Evolutionary conservation across 2,329 filamentous ascomycete species (phyloP).

Genomic region (Fusarium anthophilum): DNA sequence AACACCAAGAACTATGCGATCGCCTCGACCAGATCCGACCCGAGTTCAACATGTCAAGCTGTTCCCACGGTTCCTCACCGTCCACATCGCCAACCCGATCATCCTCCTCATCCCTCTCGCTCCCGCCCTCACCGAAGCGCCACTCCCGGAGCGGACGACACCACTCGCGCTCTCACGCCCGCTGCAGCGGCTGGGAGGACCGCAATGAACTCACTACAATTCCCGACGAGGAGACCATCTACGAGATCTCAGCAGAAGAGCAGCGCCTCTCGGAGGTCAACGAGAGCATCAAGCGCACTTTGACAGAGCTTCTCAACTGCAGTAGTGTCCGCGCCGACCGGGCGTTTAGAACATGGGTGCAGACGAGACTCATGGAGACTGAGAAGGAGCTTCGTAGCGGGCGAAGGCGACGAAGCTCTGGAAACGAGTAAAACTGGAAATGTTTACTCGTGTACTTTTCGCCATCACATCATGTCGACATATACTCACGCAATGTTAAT

Average conservation of each 20-base stretch:
- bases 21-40: slow-evolving; percentile 62
- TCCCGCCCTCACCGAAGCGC: slow-evolving; percentile 58
- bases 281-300: slow-evolving; percentile 68
- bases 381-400: slow-evolving; percentile 66
- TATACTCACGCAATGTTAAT: background rate
- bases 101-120: slow-evolving; percentile 59
- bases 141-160: slow-evolving; percentile 48
- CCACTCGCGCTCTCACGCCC: slow-evolving; percentile 42
- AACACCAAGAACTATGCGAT: slow-evolving; percentile 62
- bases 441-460: background rate
- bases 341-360: slow-evolving; percentile 66
- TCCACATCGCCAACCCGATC: slow-evolving; percentile 68
- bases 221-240: slow-evolving; percentile 58
- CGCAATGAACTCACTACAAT: slow-evolving; percentile 52
- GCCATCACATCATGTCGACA: slow-evolving; percentile 19
- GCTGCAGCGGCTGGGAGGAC: slow-evolving; percentile 49
- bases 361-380: slow-evolving; percentile 67
- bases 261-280: slow-evolving; percentile 65
- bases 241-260: slow-evolving; percentile 62
- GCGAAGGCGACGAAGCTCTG: slow-evolving; percentile 57
- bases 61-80: slow-evolving; percentile 59
- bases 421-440: slow-evolving; percentile 37
- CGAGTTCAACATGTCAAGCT: slow-evolving; percentile 46
- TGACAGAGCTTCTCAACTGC: slow-evolving; percentile 71
- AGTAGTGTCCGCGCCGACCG: slow-evolving; percentile 61